Conservation (phyloP, 2,329 filamentous ascomycete genomes). For the Calonectria multiphialidica region DNA sequence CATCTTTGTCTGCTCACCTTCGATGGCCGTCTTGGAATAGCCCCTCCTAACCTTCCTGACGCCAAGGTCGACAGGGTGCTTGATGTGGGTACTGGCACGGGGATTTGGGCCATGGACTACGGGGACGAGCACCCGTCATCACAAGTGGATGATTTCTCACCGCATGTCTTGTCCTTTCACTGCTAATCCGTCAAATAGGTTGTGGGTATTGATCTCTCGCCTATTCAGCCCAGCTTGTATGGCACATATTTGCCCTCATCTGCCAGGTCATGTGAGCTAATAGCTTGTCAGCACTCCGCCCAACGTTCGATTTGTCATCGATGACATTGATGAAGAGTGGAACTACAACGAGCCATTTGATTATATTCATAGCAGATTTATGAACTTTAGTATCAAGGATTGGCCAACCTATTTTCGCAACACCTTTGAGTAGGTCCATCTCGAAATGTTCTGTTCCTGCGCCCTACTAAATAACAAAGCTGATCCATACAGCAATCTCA, state of each 20-base stretch:
- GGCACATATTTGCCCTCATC: no score
- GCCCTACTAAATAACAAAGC: no score
- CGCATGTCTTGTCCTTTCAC: neutral
- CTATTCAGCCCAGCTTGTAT: neutral
- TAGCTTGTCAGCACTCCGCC: neutral
- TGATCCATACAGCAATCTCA: conserved; percentile 14
- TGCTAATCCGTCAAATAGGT: neutral
- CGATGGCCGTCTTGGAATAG: neutral
- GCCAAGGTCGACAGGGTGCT: conserved; percentile 8
- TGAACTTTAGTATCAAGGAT: conserved; percentile 10
- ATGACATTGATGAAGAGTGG: conserved; percentile 15
- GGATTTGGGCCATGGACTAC: conserved; percentile 13
- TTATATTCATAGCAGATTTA: conserved; percentile 15
- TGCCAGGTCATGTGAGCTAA: neutral
- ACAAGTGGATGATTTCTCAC: neutral
- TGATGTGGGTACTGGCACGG: conserved; percentile 5
- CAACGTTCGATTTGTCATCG: conserved; percentile 1
- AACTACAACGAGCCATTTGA: neutral
- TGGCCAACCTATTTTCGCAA: neutral
- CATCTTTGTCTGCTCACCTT: conserved; percentile 12
- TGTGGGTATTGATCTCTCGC: neutral
- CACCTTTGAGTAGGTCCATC: neutral
- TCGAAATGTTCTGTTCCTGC: no score
- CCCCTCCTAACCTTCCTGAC: neutral
- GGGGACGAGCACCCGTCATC: conserved; percentile 10